Evolutionary conservation across 1,139 yeast species (phyloP).

Genomic region (Chernovozyma sophiae-reginae): DNA sequence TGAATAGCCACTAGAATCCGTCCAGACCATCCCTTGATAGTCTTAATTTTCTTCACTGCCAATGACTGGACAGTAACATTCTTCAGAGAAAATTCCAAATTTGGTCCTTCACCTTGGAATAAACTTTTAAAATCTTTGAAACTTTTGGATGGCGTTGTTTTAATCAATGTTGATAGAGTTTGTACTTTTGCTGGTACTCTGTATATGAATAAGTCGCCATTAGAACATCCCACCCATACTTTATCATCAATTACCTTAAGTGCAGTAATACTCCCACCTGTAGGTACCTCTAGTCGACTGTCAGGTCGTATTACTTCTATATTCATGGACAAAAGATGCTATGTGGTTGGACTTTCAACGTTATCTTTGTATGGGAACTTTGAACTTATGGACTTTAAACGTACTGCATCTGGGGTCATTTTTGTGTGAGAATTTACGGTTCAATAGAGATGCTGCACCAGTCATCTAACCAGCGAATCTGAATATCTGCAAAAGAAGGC

Average conservation of each 20-base stretch:
- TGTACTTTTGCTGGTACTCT: conserved; percentile 1
- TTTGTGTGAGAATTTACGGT: no score
- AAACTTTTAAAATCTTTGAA: conserved; percentile 4
- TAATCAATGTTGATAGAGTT: background rate
- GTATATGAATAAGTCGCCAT: conserved; percentile 33
- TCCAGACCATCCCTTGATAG: background rate
- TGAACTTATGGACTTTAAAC: no score
- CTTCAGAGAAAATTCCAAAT: conserved; percentile 18
- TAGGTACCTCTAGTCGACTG: conserved; percentile 24
- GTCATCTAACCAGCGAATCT: no score
- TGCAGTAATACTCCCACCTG: conserved; percentile 21
- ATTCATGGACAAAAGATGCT: no score
- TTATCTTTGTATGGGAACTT: no score
- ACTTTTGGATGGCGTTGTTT: conserved; percentile 1
- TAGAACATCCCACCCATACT: conserved; percentile 31
- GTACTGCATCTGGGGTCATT: no score
- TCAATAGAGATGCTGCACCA: no score
- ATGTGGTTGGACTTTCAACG: no score
- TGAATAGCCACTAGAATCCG: conserved; percentile 18
- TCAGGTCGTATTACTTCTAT: conserved; percentile 32
- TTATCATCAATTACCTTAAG: conserved; percentile 16
- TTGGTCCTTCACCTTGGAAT: conserved; percentile 10
- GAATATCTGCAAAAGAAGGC: no score
- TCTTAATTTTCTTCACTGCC: background rate
- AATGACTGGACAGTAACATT: conserved; percentile 16